Conservation (phyloP, 1,139 yeast species). For the Taphrina sp. region DNA sequence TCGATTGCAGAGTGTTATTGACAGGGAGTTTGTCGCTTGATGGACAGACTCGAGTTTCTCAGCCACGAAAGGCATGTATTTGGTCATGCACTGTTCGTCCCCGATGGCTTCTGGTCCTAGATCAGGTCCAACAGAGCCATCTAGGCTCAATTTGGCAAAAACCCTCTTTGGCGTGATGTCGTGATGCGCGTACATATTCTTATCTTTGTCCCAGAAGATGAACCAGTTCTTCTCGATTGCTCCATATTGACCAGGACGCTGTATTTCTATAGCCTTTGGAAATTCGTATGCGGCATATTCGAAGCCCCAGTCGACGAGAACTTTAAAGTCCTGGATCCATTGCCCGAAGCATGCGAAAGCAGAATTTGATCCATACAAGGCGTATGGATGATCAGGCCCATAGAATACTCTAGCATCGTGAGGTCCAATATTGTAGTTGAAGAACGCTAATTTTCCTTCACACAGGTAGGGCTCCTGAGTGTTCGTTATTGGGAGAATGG, state of each 20-base stretch:
- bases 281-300: not conserved
- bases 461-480: not conserved
- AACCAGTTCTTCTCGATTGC: conserved; percentile 27
- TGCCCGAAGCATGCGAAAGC: conserved; percentile 23
- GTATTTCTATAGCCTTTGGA: conserved; percentile 9
- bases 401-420: conserved; percentile 25
- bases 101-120: not conserved
- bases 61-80: conserved; percentile 2
- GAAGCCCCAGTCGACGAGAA: conserved; percentile 12
- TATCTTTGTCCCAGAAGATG: conserved; percentile 6
- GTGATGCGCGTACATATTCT: conserved; percentile 6
- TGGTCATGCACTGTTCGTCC: conserved; percentile 15
- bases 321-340: conserved; percentile 16
- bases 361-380: conserved; percentile 21
- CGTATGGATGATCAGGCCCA: conserved; percentile 2
- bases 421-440: conserved; percentile 7
- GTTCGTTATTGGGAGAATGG: not conserved
- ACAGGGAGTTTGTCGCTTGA: conserved; percentile 25
- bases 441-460: conserved; percentile 1
- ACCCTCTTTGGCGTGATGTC: conserved; percentile 16
- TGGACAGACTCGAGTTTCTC: conserved; percentile 10
- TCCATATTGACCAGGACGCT: conserved; percentile 20
- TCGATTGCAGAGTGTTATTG: conserved; percentile 25
- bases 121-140: conserved; percentile 21
- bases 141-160: conserved; percentile 12